Base-by-base conservation (phyloP, 139 green algal genomes). In the Parachlorella kessleri region DNA sequence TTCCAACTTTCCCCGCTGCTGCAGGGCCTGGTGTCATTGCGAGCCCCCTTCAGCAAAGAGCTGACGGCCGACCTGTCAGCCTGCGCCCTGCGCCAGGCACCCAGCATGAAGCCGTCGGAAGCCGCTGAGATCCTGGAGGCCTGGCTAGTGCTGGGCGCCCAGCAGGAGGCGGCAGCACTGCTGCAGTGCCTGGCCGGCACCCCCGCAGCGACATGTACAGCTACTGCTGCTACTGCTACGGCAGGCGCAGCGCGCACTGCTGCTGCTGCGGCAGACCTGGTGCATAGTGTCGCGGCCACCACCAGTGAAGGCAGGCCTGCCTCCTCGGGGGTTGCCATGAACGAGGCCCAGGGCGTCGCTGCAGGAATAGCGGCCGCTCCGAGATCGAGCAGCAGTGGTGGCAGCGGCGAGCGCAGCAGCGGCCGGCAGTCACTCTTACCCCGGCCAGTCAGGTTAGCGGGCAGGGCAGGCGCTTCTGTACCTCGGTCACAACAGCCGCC, bases 81-180 rank as follows among this genome's bases (percentile, higher is more conserved):
- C 23, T 53, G 66, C 53, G 10, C 66, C 18, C 28, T 37, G 6
- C 21, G 54, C 4, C 24, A 69, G 66, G 26, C 66, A n/a, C 66
- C 75, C 1, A n/a, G 3, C 28, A 26, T 81, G 66, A 66, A 81
- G 37, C 66, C 42, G 3, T 81, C 75, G 38, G 48, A 81, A 32
- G 35, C 28, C 6, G 66, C 66, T 4, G 33, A 59, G 40, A 65
- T 81, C 65, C n/a, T 69, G 33, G 32, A n/a, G 24, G 54, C 41
- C 26, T 32, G 74, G 35, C 36, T 48, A 3, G 35, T 9, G 35
- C 75, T 81, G 26, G 66, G 66, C 66, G 33, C 38, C 42, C 3
- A 10, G 33, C 24, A 26, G 10, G 66, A 42, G 10, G 42, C 42
- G 1, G 6, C 38, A 23, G 33, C 28, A 24, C 36, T 81, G 40